Percentiles rank a stretch among this genome's conserved stretches.
Evolutionary conservation across 1,139 yeast genomes (phyloP).

Genomic region (Sugiyamaella neomexicana): DNA sequence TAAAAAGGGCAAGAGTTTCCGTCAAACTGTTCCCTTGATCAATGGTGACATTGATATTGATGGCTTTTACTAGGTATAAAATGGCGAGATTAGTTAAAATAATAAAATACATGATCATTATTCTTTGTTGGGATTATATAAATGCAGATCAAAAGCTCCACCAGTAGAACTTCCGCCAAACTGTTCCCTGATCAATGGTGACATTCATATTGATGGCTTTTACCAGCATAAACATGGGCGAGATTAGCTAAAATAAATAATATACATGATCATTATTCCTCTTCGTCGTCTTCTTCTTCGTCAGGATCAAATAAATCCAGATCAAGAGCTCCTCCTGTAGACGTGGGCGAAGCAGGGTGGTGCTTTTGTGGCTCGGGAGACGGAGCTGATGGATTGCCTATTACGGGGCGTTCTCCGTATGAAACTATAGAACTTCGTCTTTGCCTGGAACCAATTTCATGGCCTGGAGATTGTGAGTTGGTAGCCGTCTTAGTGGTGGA

Average conservation of each 20-base stretch:
- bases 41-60: constrained; percentile 23
- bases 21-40: constrained; percentile 25
- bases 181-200: constrained; percentile 26
- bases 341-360: background rate
- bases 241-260: background rate
- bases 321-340: constrained; percentile 11
- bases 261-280: background rate
- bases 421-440: constrained; percentile 29
- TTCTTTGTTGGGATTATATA: constrained; percentile 14
- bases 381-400: constrained; percentile 24
- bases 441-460: constrained; percentile 11
- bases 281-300: constrained; percentile 16
- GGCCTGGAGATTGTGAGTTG: background rate
- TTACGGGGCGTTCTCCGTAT: constrained; percentile 30
- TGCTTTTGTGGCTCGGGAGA: constrained; percentile 8
- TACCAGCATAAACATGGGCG: constrained; percentile 4
- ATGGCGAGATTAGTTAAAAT: background rate
- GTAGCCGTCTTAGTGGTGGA: background rate
- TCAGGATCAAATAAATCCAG: constrained; percentile 15
- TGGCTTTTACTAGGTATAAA: constrained; percentile 14
- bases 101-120: background rate
- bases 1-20: constrained; percentile 16
- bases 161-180: constrained; percentile 17
- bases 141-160: constrained; percentile 12
- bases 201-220: constrained; percentile 20